Conservation (phyloP, 495 filamentous ascomycete genomes). For the Neurospora sp. region DNA sequence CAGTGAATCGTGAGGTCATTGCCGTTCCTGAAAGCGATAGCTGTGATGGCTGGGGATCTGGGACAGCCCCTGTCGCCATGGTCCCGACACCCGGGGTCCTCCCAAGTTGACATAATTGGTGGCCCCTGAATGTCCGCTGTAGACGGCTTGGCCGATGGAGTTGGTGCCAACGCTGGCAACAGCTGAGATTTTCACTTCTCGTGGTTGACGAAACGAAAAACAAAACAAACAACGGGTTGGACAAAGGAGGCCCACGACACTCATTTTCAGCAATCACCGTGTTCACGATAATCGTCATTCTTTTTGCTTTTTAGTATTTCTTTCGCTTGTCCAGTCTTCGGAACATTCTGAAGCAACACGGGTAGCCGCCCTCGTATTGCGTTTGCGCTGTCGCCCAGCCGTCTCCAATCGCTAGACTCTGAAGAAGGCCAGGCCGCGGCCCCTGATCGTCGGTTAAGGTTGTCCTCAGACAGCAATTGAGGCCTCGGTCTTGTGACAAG, state of each 20-base stretch:
- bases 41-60: background rate
- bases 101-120: too few relatives aligned
- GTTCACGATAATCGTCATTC: background rate
- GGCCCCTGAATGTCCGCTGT: background rate
- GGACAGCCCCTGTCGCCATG: background rate
- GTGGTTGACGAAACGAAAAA: background rate
- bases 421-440: background rate
- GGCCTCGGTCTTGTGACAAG: background rate
- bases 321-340: background rate
- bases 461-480: background rate
- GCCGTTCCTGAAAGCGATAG: background rate
- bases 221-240: background rate
- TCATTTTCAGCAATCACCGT: background rate
- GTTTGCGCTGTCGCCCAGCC: background rate
- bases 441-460: background rate
- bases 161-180: background rate
- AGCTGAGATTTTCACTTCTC: background rate
- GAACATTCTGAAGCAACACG: background rate
- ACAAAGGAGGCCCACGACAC: background rate
- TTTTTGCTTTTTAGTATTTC: background rate
- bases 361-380: background rate
- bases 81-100: background rate
- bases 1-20: background rate
- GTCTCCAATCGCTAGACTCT: background rate
- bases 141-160: background rate